Base-by-base conservation (phyloP, 208 protist species). In the Trichomonas tenax region DNA sequence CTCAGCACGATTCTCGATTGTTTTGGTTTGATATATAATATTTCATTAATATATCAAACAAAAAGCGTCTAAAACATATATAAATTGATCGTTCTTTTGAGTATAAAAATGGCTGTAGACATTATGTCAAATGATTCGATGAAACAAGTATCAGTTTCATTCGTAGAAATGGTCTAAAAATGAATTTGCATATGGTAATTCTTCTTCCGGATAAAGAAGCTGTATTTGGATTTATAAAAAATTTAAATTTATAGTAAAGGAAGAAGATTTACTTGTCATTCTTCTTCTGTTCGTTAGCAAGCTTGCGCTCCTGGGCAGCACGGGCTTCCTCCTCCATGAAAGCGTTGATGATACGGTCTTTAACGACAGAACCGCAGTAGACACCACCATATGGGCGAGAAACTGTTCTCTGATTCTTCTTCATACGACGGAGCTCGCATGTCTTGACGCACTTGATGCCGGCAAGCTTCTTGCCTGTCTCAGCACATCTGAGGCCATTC, bases 311-410 rank as follows among this genome's bases (percentile, higher is more conserved):
- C 17, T 44, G 40, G 36, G 82, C 82, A 23, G 82, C 82, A 46
- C 82, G 34, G 10, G 82, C 82, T 89, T 89, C 82, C 36, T 89
- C 82, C 41, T 89, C 82, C 82, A 89, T 89, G 82, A 89, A 89
- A 46, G 82, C 82, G 36, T 44, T 89, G 40, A 89, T 89, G 82
- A 89, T 89, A 44, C 82, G 23, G 17, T 89, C 82, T 89, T 89
- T 89, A 31, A 89, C 82, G 17, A 89, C 82, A 48, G 34, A 3
- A n/a, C 40, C 82, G 36, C 82, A 89, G 40, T 89, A 89, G 48
- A 89, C 82, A 48, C 82, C 82, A 89, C 82, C 82, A 46, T 89
- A 89, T 48, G 82, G 38, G 40, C 82, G 82, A 44, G 82, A 89
- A 89, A 89, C 82, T 89, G 82, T 89, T 31, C 82, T n/a, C 36